These are phyloP conservation scores for Alnus glutinosa DNA, from an alignment of 306 rosid species.

Conservation along the genomic window DNA sequence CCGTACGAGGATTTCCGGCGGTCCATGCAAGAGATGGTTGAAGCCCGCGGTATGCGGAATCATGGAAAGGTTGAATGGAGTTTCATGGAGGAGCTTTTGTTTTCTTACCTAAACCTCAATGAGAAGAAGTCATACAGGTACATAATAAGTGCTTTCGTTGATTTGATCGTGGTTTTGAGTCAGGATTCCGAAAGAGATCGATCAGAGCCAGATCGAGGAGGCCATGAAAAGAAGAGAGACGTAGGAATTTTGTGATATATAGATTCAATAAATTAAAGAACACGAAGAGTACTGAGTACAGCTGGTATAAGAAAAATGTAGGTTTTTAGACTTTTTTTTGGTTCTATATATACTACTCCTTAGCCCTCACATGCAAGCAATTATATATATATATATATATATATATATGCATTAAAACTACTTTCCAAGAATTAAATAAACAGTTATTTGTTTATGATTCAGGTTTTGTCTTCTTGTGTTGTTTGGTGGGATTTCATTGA, in stretches of 20 bases:
- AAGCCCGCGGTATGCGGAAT: slow-evolving; percentile 33
- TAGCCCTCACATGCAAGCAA: slow-evolving; percentile 37
- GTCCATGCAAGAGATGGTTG: slow-evolving; percentile 70
- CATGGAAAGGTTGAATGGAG: slow-evolving; percentile 67
- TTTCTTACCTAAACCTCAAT: slow-evolving; percentile 56
- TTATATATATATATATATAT: too few relatives aligned
- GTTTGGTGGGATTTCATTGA: slow-evolving; percentile 36
- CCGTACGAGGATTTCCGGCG: slow-evolving; percentile 59
- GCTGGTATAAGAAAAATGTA: background rate
- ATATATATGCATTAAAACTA: slow-evolving; percentile 12
- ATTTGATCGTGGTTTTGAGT: slow-evolving; percentile 52
- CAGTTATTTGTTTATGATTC: slow-evolving; percentile 34
- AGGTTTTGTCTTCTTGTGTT: slow-evolving; percentile 33
- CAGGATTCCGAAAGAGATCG: slow-evolving; percentile 7
- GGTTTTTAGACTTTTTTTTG: background rate
- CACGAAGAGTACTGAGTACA: background rate
- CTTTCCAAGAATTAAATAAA: slow-evolving; percentile 22
- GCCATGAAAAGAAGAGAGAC: slow-evolving; percentile 21
- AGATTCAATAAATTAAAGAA: background rate
- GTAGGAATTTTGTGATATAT: slow-evolving; percentile 21
- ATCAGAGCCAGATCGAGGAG: background rate
- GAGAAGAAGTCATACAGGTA: slow-evolving; percentile 61
- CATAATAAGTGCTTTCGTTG: slow-evolving; percentile 69
- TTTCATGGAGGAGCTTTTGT: slow-evolving; percentile 78
- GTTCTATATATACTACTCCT: slow-evolving; percentile 5